These are phyloP conservation scores for Wickerhamomyces sp. DNA, from an alignment of 1,139 yeast genomes.

Conservation along the genomic window DNA sequence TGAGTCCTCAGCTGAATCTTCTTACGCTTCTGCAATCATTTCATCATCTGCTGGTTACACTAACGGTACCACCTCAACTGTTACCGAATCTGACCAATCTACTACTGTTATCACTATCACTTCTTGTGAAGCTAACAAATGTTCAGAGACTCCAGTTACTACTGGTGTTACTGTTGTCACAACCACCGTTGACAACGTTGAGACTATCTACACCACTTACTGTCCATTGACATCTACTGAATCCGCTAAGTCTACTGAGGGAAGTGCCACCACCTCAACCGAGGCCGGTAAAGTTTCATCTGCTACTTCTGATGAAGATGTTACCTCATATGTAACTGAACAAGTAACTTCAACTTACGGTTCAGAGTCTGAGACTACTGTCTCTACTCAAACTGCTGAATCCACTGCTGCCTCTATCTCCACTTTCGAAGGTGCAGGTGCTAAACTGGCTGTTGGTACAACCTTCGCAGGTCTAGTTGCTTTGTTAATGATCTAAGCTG, in stretches of 20 bases:
- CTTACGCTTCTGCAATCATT: no score
- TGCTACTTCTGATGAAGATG: neutral
- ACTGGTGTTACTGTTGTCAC: constrained; percentile 31
- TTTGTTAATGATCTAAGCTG: constrained; percentile 2
- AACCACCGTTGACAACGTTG: constrained; percentile 24
- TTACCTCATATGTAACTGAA: neutral
- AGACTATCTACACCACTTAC: constrained; percentile 10
- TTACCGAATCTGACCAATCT: no score
- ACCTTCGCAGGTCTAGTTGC: constrained; percentile 4
- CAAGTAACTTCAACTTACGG: constrained; percentile 1
- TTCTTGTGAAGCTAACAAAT: constrained; percentile 7
- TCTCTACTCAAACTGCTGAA: constrained; percentile 1
- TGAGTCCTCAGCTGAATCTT: no score
- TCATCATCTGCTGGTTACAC: no score
- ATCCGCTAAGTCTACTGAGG: no score
- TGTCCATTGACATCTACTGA: constrained; percentile 13
- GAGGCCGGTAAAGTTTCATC: constrained; percentile 3
- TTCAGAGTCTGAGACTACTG: constrained; percentile 1
- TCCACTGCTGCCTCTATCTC: constrained; percentile 19
- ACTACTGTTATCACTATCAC: constrained; percentile 11
- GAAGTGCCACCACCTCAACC: no score
- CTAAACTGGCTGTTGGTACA: constrained; percentile 5
- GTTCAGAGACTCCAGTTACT: constrained; percentile 9
- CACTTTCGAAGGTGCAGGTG: constrained; percentile 5
- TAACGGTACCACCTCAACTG: no score